Conservation (phyloP, 202 grass and related monocot genomes). For the Brachypodium distachyon region DNA sequence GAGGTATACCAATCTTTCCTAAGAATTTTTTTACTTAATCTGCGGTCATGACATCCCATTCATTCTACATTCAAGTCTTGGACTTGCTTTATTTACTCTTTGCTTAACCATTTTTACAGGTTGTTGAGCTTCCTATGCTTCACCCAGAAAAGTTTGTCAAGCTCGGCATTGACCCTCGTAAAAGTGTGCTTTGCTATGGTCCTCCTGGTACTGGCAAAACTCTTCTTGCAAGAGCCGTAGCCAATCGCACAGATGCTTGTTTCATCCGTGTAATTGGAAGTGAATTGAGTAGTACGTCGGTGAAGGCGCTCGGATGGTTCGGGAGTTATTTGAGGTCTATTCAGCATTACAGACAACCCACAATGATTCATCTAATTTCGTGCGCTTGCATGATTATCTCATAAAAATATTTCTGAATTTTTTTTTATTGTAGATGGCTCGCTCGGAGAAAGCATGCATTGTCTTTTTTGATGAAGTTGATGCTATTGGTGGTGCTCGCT, state of each 20-base stretch:
- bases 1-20: slow-evolving; percentile 37
- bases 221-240: slow-evolving; percentile 86
- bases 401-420: background rate
- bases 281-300: slow-evolving; percentile 92
- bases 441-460: slow-evolving; percentile 93
- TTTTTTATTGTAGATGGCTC: slow-evolving; percentile 63
- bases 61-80: background rate
- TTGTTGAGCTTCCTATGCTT: slow-evolving; percentile 97
- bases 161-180: slow-evolving; percentile 89
- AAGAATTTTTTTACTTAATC: background rate
- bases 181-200: slow-evolving; percentile 91
- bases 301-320: slow-evolving; percentile 85
- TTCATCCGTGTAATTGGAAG: slow-evolving; percentile 98
- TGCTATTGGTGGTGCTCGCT: slow-evolving; percentile 96
- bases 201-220: slow-evolving; percentile 96
- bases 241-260: slow-evolving; percentile 92
- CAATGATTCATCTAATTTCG: background rate
- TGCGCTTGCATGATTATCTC: background rate
- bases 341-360: background rate
- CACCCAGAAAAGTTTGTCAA: slow-evolving; percentile 98
- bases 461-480: slow-evolving; percentile 99
- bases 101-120: slow-evolving; percentile 28
- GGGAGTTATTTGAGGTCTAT: slow-evolving; percentile 86
- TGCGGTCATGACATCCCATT: background rate
- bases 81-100: background rate